These are phyloP conservation scores for Hypomontagnella submonticulosa DNA, from an alignment of 495 filamentous ascomycete genomes.

Conservation along the genomic window DNA sequence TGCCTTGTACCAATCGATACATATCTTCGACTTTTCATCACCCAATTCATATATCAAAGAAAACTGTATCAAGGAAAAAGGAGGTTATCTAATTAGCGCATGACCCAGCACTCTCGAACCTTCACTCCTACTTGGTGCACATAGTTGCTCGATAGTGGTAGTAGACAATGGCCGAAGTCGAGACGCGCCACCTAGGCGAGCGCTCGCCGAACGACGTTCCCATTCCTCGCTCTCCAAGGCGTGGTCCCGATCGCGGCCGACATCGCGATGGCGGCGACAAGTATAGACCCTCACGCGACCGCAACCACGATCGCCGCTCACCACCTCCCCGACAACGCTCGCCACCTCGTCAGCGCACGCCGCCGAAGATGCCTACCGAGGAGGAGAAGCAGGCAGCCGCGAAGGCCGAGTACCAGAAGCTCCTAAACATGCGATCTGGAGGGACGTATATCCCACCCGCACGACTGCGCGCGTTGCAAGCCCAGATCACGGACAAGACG, in stretches of 20 bases:
- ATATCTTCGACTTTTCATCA: constrained; percentile 34
- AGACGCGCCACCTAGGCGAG: constrained; percentile 44
- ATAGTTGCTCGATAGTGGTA: constrained; percentile 9
- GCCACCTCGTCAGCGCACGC: constrained; percentile 60
- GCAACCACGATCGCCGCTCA: constrained; percentile 31
- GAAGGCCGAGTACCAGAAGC: constrained; percentile 90
- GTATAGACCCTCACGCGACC: constrained; percentile 51
- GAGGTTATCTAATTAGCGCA: too few relatives aligned
- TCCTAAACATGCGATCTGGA: constrained; percentile 89
- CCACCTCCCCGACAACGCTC: constrained; percentile 41
- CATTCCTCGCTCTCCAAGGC: constrained; percentile 43
- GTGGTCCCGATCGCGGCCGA: constrained; percentile 45
- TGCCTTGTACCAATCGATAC: constrained; percentile 18
- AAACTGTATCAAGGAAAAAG: neutral
- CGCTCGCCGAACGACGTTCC: constrained; percentile 40
- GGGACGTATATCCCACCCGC: constrained; percentile 97
- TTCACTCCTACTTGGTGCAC: neutral
- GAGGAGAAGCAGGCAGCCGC: constrained; percentile 83
- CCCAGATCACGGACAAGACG: constrained; percentile 94
- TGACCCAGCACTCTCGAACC: neutral
- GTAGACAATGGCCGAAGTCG: constrained; percentile 47
- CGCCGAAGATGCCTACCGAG: constrained; percentile 69
- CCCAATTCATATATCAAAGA: neutral
- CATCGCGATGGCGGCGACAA: constrained; percentile 56
- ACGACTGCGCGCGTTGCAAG: constrained; percentile 88